Base-by-base conservation (phyloP, 805 yeast genomes). In the Kodamaea laetipori region DNA sequence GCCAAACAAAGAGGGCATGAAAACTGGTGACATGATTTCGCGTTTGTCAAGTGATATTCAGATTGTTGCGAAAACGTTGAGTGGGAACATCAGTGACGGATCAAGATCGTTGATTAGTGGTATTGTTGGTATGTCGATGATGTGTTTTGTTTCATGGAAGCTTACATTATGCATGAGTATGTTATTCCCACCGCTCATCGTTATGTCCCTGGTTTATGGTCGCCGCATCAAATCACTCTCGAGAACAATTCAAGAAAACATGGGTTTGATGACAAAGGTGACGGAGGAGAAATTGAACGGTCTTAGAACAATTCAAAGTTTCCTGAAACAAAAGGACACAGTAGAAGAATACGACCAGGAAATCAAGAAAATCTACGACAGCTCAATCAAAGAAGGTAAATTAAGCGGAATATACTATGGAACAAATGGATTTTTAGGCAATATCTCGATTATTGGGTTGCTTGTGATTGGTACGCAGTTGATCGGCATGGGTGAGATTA, bases 21-120 rank as follows among this genome's bases (percentile, higher is more conserved):
- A 90, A 50, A 89, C 90, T 7, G 98, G 98, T 31, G 98, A 92
- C 60, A 71, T 92, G 55, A 89, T 92, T 34, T 88, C 96, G 4
- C 73, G 98, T 48, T 69, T 92, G 37, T 85, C 94, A 4, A 84
- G 87, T 32, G 98, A 92, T 61, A 86, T 97, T 1, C 88, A 90
- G 23, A 81, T 92, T 34, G 95, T 92, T 10, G 78, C 96, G 5
- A 80, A 84, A 55, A 81, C 96, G 0, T 79, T 92, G 13, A 88
- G 97, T 25, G 92, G 86, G 53, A 90, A 92, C 60, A 75, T 92
- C 17, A 84, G 94, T 45, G 97, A 92, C 60, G 98, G 98, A n/a
- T 74, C 90, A 27, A 71, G 97, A 45, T 82, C 97, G 0, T 61
- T 82, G 1, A 80, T 92, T 15, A 81, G 89, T 54, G 96, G 96